Percentiles rank a stretch among this genome's conserved stretches.
Conservation (phyloP, 441 rosid species). For the Populus hybrid region DNA sequence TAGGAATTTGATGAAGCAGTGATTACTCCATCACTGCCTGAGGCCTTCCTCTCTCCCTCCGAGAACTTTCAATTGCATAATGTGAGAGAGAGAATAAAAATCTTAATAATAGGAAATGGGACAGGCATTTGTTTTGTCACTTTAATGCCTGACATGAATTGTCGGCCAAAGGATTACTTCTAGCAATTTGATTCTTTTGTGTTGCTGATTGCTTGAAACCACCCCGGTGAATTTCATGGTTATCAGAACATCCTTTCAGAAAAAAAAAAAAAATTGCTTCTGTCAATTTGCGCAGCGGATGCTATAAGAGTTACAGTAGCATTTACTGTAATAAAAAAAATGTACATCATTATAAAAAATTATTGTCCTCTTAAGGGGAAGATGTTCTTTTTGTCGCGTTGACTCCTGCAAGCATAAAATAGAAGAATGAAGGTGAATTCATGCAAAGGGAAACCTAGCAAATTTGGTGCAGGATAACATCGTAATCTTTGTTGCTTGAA, state of each 20-base stretch:
- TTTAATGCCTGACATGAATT: not conserved
- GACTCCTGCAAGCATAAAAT: not conserved
- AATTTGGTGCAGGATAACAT: not conserved
- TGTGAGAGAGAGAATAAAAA: slow-evolving; percentile 32
- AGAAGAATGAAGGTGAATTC: not conserved
- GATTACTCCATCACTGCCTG: slow-evolving; percentile 5
- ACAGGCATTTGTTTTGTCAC: slow-evolving; percentile 15
- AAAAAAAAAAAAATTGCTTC: too few relatives aligned
- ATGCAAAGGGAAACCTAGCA: not conserved
- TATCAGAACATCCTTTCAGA: not conserved
- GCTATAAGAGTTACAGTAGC: too few relatives aligned
- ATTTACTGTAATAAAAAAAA: not conserved
- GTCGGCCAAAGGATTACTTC: not conserved
- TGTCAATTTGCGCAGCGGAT: not conserved
- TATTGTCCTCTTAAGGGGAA: not conserved
- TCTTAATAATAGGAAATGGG: slow-evolving; percentile 30
- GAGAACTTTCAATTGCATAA: slow-evolving; percentile 20
- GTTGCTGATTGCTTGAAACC: not conserved
- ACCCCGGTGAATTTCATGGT: not conserved
- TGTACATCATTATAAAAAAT: not conserved
- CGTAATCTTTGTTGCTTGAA: not conserved
- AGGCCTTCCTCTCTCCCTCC: slow-evolving; percentile 1
- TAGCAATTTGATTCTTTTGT: not conserved
- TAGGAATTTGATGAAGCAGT: slow-evolving; percentile 65
- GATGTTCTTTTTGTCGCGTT: not conserved